phyloP scores from a whole-genome alignment of 2,329 filamentous ascomycete species.

The Penicillium psychrosexuale region DNA sequence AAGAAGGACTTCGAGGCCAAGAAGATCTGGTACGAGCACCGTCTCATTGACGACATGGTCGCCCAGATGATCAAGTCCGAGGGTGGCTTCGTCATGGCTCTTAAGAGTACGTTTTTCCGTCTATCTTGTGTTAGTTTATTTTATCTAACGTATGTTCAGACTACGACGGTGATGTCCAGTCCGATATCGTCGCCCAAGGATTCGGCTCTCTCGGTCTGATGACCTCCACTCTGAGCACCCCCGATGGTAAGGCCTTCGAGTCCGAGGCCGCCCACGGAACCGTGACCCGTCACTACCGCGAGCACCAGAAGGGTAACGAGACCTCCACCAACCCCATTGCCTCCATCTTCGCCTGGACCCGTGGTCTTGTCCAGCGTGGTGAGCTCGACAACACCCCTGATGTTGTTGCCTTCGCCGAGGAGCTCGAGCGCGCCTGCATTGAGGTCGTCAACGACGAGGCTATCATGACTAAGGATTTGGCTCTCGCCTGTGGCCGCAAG shows the following conservation, averaged over 20 bases:
- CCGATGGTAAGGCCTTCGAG: constrained; percentile 94
- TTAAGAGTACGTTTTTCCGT: constrained; percentile 74
- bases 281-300: constrained; percentile 96
- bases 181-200: constrained; percentile 95
- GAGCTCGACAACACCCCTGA: constrained; percentile 92
- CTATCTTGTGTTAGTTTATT: neutral
- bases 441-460: constrained; percentile 91
- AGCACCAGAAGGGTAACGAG: constrained; percentile 96
- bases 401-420: constrained; percentile 84
- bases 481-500: constrained; percentile 88
- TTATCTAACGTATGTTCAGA: constrained; percentile 52
- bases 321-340: constrained; percentile 99
- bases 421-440: constrained; percentile 86
- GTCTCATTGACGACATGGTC: constrained; percentile 99
- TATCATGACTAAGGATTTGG: constrained; percentile 99
- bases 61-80: constrained; percentile 99
- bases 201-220: constrained; percentile 97
- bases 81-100: constrained; percentile 93
- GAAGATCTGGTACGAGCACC: constrained; percentile 98
- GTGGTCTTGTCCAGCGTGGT: constrained; percentile 87
- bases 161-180: constrained; percentile 98
- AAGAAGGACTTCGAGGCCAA: constrained; percentile 84
- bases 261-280: constrained; percentile 97
- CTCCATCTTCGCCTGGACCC: constrained; percentile 98
- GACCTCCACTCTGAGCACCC: constrained; percentile 96